A percentile compares a stretch with the other conserved stretches of the same genome.
phyloP scores from a whole-genome alignment of 2,329 filamentous ascomycete genomes.

The Aspergillus sp. region DNA sequence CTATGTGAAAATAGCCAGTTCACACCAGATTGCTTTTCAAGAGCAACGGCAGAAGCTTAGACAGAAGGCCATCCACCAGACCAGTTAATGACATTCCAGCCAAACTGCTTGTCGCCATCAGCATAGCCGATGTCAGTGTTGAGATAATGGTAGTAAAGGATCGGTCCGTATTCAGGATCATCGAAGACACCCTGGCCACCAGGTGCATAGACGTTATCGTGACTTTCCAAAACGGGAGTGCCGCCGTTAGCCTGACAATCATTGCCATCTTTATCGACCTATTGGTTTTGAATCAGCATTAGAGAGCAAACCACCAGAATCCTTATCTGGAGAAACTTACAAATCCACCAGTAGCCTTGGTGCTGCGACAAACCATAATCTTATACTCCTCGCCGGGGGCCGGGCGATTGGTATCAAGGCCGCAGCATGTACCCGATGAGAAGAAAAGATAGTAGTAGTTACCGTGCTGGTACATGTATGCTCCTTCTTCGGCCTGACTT shows the following conservation, averaged over 20 bases:
- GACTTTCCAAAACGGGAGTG: conserved; percentile 59
- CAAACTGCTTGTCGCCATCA: conserved; percentile 51
- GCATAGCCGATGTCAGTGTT: conserved; percentile 56
- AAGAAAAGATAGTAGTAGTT: conserved; percentile 67
- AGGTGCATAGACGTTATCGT: conserved; percentile 61
- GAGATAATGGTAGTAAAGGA: conserved; percentile 66
- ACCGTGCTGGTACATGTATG: conserved; percentile 58
- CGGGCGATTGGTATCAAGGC: conserved; percentile 54
- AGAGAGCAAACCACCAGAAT: not conserved
- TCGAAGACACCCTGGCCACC: conserved; percentile 57
- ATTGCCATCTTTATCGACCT: conserved; percentile 55
- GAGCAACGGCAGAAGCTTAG: conserved; percentile 8
- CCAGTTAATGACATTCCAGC: conserved; percentile 50
- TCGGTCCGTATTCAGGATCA: conserved; percentile 47
- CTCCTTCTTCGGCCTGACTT: conserved; percentile 57
- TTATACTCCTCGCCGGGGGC: conserved; percentile 63
- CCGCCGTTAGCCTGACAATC: conserved; percentile 61
- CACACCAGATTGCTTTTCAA: too few relatives aligned
- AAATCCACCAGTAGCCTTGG: conserved; percentile 55
- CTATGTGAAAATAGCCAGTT: too few relatives aligned
- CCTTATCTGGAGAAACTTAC: conserved; percentile 32
- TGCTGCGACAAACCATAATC: conserved; percentile 64
- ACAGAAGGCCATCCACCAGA: conserved; percentile 49
- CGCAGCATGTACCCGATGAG: conserved; percentile 62
- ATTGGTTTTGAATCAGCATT: not conserved